Evolutionary conservation across 306 rosid species (phyloP), one percentile per base, ranked within the genome.

Genomic region (Leucaena leucocephala): DNA sequence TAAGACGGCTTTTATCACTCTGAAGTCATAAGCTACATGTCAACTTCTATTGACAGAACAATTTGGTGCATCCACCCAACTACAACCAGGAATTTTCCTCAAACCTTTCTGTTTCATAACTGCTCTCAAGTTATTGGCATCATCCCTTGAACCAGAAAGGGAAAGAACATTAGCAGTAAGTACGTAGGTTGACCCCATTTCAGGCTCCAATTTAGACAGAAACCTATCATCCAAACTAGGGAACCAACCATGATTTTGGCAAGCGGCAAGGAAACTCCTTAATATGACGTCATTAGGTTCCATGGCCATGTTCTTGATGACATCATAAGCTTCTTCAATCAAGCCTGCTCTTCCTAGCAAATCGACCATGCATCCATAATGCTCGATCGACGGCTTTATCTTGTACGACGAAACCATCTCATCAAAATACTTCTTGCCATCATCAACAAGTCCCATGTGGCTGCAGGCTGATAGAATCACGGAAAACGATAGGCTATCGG

Each of bases 311-410:
- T 48, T 81, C 85, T 80, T 80, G 84, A 88, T 84, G 64, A 82
- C 57, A 71, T 82, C 83, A 80, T 86, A 76, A 45, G 89, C 92
- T 76, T 90, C 89, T 73, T 80, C 65, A 40, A 85, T 80, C 84
- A 88, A 68, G 62, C 94, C 91, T 72, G 88, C 88, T 86, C 94
- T 88, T 78, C 89, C 92, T 58, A 86, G 83, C 86, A 90, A 83
- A 70, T 90, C 94, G 61, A 90, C 85, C 81, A 86, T 82, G 86
- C 94, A 90, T 65, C 94, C 94, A 80, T 85, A 88, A 73, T 90
- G 94, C 72, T 82, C 89, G 58, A 90, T 66, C 44, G 85, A 78
- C 15, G 95, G 95, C 68, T 80, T 67, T 75, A 90, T 85, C 21
- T 73, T 68, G 79, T 88, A 85, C 75, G 76, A 10, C 67, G 83